Base-by-base conservation (phyloP, 2,329 filamentous ascomycete species). In the Penicillium hesseltinei region DNA sequence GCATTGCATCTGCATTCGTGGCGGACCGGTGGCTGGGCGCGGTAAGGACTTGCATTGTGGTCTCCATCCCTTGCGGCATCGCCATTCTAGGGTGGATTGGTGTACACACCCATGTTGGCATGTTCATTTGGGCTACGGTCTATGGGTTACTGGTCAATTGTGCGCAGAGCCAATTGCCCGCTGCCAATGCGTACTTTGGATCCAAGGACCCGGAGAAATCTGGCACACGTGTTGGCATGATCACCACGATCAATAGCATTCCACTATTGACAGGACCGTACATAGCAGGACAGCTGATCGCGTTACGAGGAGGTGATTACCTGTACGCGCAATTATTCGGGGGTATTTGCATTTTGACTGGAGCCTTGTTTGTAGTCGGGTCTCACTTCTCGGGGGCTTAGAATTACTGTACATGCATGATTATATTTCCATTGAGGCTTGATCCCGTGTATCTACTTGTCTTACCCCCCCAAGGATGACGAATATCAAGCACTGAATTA, bases 141-240 rank as follows among this genome's bases (percentile, higher is more conserved):
- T 79, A 80, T 53, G 80, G 80, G 0, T 71, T 78, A 44, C 75
- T 77, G 6, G 72, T 72, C 1, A 77, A 75, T 0, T 78, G 75
- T 0, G 74, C 79, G 11, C 78, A 81, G 56, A 74, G 75, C 5
- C 64, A 81, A 11, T 81, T 79, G 55, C 77, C 76, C 0, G 74
- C 76, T 1, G 71, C 74, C 27, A 46, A 40, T 42, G 54, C 2
- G 60, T 80, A 44, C 71, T 75, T 1, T 75, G 70, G 47, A 60
- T 81, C 79, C 0, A 74, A 72, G n/a, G 79, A 81, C 59, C 62
- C 80, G 63, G 76, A 71, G 31, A 79, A 79, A 54, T 71, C 75
- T 0, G 79, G 79, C 0, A 76, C 77, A 3, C 68, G 79, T 17
- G 77, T 80, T 61, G 80, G 80, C 0, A 80, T 81, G 75, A 77